Conservation (phyloP, 164 flowering plant species). For the Litsea cubeba region DNA sequence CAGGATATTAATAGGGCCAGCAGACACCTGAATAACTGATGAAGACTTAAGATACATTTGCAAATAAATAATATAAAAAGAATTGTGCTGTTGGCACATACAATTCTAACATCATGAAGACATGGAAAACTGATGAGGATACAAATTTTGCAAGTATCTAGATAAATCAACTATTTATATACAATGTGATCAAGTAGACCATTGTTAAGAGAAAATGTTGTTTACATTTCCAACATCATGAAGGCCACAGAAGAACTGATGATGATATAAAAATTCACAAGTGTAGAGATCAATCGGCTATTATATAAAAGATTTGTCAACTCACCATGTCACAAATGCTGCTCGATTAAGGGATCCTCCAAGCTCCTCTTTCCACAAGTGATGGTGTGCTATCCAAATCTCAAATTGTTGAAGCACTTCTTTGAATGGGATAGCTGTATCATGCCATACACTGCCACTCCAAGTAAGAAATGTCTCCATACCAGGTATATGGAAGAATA, state of each 20-base stretch:
- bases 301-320: constrained; percentile 3
- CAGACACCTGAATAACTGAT: no score
- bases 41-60: no score
- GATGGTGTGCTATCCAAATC: constrained; percentile 61
- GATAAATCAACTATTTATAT: no score
- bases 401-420: constrained; percentile 82
- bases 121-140: no score
- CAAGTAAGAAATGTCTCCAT: constrained; percentile 9
- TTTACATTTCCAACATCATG: neutral
- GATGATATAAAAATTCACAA: neutral
- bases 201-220: neutral
- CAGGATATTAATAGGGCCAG: no score
- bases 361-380: constrained; percentile 48
- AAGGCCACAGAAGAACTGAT: neutral
- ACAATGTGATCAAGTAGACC: no score
- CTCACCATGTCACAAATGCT: constrained; percentile 97
- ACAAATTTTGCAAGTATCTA: no score
- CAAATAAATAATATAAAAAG: no score
- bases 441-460: constrained; percentile 93
- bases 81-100: no score
- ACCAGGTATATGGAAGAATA: neutral
- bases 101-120: no score
- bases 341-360: constrained; percentile 56
- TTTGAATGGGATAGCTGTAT: constrained; percentile 73
- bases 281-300: neutral